Conservation (phyloP, 75 land plant genomes). For the Gnetum montanum region DNA sequence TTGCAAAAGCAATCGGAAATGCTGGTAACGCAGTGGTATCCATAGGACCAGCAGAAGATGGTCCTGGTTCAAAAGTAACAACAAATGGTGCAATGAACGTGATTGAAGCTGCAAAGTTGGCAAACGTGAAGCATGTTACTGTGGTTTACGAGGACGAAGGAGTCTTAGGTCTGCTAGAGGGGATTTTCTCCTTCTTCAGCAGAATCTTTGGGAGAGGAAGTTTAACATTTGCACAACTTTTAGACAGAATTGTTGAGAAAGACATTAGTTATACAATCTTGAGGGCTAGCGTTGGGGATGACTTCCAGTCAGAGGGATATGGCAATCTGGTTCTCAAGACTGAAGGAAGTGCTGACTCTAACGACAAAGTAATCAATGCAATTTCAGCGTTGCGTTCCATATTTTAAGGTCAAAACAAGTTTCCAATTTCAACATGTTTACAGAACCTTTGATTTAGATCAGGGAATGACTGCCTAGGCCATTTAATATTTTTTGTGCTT, state of each 20-base stretch:
- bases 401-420: slow-evolving; percentile 10
- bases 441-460: too few relatives aligned
- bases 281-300: slow-evolving; percentile 66
- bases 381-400: slow-evolving; percentile 11
- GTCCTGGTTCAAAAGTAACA: slow-evolving; percentile 54
- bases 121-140: slow-evolving; percentile 74
- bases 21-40: slow-evolving; percentile 95
- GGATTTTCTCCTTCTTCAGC: slow-evolving; percentile 69
- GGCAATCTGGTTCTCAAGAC: slow-evolving; percentile 52
- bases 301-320: slow-evolving; percentile 42
- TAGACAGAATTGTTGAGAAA: slow-evolving; percentile 54
- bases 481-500: too few relatives aligned
- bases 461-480: too few relatives aligned
- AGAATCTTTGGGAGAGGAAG: slow-evolving; percentile 52
- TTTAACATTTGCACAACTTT: slow-evolving; percentile 31
- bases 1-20: slow-evolving; percentile 87
- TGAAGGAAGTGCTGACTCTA: slow-evolving; percentile 41
- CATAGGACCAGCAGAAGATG: slow-evolving; percentile 76
- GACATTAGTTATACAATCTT: slow-evolving; percentile 70
- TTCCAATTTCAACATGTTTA: slow-evolving; percentile 10
- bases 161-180: slow-evolving; percentile 50
- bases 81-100: slow-evolving; percentile 66
- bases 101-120: slow-evolving; percentile 65
- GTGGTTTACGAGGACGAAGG: slow-evolving; percentile 44
- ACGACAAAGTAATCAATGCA: slow-evolving; percentile 23